These are phyloP conservation scores for Datisca glomerata DNA, from an alignment of 306 rosid species.

Conservation along the genomic window DNA sequence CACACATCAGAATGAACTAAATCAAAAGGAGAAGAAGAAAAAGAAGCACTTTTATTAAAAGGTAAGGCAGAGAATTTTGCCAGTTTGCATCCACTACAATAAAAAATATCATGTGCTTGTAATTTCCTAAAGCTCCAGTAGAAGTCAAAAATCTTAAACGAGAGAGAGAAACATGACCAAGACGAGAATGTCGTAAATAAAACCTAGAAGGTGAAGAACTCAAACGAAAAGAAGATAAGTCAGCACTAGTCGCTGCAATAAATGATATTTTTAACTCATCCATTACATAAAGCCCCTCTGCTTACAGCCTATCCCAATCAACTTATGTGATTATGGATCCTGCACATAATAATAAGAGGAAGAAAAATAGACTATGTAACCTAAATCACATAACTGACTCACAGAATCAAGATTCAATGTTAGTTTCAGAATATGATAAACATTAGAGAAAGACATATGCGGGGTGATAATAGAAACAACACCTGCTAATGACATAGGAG, in stretches of 20 bases:
- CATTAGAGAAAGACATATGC: background rate
- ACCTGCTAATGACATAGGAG: background rate
- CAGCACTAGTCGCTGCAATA: background rate
- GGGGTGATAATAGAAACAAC: background rate
- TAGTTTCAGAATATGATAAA: conserved; percentile 1
- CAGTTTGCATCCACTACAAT: too few relatives aligned
- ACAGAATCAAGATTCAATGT: background rate
- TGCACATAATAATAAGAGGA: background rate
- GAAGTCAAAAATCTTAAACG: too few relatives aligned
- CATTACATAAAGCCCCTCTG: background rate
- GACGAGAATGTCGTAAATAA: too few relatives aligned
- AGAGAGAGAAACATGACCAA: too few relatives aligned
- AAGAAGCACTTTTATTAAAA: too few relatives aligned
- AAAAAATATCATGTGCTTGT: too few relatives aligned
- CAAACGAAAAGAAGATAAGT: conserved; percentile 2
- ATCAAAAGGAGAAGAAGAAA: background rate
- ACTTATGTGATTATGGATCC: background rate
- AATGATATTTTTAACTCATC: background rate
- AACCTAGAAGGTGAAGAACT: too few relatives aligned
- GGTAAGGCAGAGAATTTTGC: too few relatives aligned
- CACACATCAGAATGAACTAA: background rate
- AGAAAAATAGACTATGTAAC: background rate
- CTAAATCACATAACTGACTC: background rate
- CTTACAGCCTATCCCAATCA: background rate
- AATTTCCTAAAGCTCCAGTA: too few relatives aligned